Percentiles rank a stretch among this genome's conserved stretches.
Conservation (phyloP, 2,329 filamentous ascomycete species). For the Exophiala oligosperma region DNA sequence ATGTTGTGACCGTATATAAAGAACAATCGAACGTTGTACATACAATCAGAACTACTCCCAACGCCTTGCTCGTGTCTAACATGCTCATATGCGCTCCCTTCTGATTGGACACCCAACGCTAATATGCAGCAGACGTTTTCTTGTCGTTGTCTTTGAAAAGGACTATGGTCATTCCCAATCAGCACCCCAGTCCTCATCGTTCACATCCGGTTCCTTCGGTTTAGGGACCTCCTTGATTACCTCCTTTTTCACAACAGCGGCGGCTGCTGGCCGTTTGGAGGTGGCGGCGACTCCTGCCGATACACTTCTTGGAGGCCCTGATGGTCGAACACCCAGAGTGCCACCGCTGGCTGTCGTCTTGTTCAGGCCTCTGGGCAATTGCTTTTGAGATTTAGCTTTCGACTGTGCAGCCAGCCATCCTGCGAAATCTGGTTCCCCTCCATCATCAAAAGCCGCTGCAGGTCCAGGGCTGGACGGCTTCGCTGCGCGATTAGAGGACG, state of each 20-base stretch:
- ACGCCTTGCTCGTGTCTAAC: background rate
- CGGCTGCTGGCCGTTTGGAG: slow-evolving; percentile 42
- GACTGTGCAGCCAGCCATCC: slow-evolving; percentile 90
- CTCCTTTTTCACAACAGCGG: slow-evolving; percentile 59
- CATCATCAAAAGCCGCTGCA: slow-evolving; percentile 66
- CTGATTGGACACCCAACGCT: background rate
- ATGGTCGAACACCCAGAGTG: slow-evolving; percentile 36
- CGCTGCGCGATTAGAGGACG: slow-evolving; percentile 34
- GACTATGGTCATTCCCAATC: slow-evolving; percentile 44
- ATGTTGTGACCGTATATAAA: too few relatives aligned
- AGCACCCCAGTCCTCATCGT: slow-evolving; percentile 50
- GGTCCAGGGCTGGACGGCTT: slow-evolving; percentile 33
- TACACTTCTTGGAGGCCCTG: slow-evolving; percentile 39
- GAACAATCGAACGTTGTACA: too few relatives aligned
- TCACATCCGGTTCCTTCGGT: slow-evolving; percentile 18
- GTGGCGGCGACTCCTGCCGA: slow-evolving; percentile 34
- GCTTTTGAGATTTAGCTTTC: slow-evolving; percentile 69
- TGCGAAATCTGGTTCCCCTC: slow-evolving; percentile 90
- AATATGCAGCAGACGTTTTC: background rate
- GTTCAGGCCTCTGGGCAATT: slow-evolving; percentile 78
- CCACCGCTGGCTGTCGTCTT: slow-evolving; percentile 51
- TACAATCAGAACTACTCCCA: background rate
- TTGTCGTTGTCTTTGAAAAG: background rate
- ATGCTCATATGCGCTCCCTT: background rate
- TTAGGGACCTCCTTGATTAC: slow-evolving; percentile 51